These are phyloP conservation scores for Saposhnikovia divaricata DNA, from an alignment of 129 eudicot genomes.

Conservation along the genomic window DNA sequence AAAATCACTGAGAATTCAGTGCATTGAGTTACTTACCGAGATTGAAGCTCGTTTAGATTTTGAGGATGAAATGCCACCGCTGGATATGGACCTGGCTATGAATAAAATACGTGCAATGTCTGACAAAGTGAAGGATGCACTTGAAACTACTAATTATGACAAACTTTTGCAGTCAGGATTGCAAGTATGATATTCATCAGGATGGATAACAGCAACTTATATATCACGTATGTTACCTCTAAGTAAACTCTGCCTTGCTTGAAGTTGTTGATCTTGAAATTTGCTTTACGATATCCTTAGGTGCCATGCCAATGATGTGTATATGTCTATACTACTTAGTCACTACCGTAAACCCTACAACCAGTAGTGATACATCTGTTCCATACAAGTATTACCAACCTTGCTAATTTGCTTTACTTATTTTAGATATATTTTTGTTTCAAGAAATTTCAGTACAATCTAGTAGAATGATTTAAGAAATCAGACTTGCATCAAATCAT, in stretches of 20 bases:
- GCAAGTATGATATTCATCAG: conserved; percentile 45
- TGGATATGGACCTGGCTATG: conserved; percentile 37
- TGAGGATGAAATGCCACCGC: conserved; percentile 98
- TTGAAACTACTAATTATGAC: conserved; percentile 94
- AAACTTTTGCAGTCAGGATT: conserved; percentile 86
- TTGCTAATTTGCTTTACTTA: neutral
- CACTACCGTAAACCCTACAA: neutral
- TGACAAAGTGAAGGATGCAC: conserved; percentile 57
- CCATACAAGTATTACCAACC: neutral
- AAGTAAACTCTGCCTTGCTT: neutral
- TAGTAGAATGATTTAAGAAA: neutral
- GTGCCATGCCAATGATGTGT: neutral
- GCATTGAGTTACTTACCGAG: conserved; percentile 89
- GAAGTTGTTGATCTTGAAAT: neutral
- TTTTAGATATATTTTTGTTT: neutral
- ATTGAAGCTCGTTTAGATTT: conserved; percentile 98
- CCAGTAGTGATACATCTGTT: neutral
- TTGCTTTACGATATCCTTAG: neutral
- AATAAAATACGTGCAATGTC: conserved; percentile 50
- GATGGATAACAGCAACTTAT: neutral
- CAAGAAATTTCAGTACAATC: neutral
- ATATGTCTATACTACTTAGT: neutral
- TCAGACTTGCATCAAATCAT: neutral
- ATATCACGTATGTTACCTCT: neutral
- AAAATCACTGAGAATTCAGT: conserved; percentile 64